phyloP scores from a whole-genome alignment of 768 basidiomycete species.

The Macrolepiota fuliginosa region DNA sequence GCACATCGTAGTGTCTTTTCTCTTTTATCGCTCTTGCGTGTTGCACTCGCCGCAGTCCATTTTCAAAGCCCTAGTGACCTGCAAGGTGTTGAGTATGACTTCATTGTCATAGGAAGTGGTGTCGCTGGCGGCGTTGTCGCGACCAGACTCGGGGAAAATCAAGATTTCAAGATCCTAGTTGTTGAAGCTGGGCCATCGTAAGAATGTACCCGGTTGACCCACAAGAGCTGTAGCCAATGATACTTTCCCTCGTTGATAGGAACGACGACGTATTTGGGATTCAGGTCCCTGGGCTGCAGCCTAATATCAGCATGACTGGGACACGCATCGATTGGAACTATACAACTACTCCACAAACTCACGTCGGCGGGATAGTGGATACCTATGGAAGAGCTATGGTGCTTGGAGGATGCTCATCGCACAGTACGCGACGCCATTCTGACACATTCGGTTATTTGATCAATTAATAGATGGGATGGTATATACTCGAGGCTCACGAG shows the following conservation, averaged over 20 bases:
- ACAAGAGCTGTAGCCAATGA: not conserved
- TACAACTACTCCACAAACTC: not conserved
- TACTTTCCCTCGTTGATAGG: not conserved
- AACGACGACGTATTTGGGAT: not conserved
- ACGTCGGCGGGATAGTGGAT: not conserved
- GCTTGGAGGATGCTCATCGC: not conserved
- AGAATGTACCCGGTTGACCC: not conserved
- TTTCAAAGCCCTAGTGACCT: too few species aligned
- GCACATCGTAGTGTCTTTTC: not conserved
- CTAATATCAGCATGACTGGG: not conserved
- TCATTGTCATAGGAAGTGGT: conserved; percentile 14
- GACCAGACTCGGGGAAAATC: conserved; percentile 5
- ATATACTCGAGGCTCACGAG: not conserved
- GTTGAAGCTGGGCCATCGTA: conserved; percentile 15
- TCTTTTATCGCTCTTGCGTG: too few species aligned
- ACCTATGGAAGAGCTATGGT: not conserved
- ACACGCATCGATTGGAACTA: not conserved
- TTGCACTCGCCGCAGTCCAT: too few species aligned
- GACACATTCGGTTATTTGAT: not conserved
- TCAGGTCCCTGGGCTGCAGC: not conserved
- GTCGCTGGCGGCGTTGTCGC: conserved; percentile 13
- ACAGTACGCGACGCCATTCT: not conserved
- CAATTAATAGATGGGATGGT: not conserved
- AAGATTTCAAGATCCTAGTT: conserved; percentile 12
- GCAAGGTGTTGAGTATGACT: conserved; percentile 10